phyloP scores from a whole-genome alignment of 495 filamentous ascomycete species.

The Aspergillus olivimuriae region DNA sequence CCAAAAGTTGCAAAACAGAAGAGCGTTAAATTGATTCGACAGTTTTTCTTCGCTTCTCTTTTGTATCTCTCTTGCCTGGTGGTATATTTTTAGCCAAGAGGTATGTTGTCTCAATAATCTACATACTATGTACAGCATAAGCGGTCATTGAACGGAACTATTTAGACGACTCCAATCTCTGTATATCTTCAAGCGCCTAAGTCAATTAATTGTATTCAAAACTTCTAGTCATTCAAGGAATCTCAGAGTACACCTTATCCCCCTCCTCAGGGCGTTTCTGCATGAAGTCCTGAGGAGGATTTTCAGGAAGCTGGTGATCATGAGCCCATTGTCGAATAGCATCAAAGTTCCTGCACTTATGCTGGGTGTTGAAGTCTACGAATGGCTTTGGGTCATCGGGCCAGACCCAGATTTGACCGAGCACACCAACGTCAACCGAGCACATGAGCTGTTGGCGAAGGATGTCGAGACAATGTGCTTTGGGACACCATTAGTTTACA shows the following conservation, averaged over 20 bases:
- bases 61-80: no score
- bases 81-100: no score
- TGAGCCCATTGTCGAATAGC: slow-evolving; percentile 45
- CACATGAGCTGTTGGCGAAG: slow-evolving; percentile 53
- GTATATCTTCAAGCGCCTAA: no score
- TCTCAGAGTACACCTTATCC: slow-evolving; percentile 29
- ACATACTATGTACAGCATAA: no score
- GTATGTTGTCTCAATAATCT: no score
- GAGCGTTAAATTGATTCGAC: no score
- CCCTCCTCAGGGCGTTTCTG: slow-evolving; percentile 26
- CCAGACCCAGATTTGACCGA: slow-evolving; percentile 50
- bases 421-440: slow-evolving; percentile 42
- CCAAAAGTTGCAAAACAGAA: no score
- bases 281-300: slow-evolving; percentile 35
- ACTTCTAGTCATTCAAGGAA: slow-evolving; percentile 34
- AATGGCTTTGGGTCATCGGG: slow-evolving; percentile 36
- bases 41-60: no score
- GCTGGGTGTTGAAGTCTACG: slow-evolving; percentile 50
- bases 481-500: background rate
- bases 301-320: slow-evolving; percentile 36
- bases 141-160: no score
- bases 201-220: no score
- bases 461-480: slow-evolving; percentile 50
- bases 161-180: no score
- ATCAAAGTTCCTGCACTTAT: slow-evolving; percentile 51